Evolutionary conservation across 805 yeast species (phyloP).

Genomic region (Zygosaccharomyces pseudorouxii): DNA sequence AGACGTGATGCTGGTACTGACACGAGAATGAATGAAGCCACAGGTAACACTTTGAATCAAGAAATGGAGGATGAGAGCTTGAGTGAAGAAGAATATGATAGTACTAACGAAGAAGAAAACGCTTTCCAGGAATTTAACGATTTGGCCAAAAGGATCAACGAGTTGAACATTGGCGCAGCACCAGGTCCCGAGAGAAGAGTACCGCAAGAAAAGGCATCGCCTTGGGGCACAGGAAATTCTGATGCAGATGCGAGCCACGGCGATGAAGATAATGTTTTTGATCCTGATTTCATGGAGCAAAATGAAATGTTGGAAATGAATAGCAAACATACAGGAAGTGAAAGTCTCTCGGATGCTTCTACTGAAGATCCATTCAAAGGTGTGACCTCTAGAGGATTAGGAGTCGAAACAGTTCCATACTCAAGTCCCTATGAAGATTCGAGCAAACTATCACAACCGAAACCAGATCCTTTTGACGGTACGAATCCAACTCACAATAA

Average conservation of each 20-base stretch:
- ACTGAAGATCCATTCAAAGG: constrained; percentile 1
- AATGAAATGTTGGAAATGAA: constrained; percentile 29
- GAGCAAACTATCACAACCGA: constrained; percentile 2
- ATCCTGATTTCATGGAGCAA: constrained; percentile 32
- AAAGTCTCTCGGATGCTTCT: constrained; percentile 5
- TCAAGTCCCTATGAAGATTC: constrained; percentile 7
- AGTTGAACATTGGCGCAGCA: constrained; percentile 14
- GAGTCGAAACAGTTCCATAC: constrained; percentile 3
- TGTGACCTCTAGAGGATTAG: background rate
- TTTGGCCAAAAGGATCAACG: constrained; percentile 21
- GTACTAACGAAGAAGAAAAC: constrained; percentile 8
- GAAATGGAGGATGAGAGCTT: constrained; percentile 7
- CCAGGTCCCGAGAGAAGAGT: background rate
- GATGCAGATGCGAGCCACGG: constrained; percentile 2
- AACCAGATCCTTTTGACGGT: background rate
- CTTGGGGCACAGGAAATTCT: constrained; percentile 6
- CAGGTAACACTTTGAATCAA: constrained; percentile 2
- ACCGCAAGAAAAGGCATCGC: constrained; percentile 4
- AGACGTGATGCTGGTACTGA: constrained; percentile 23
- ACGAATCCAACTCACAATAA: background rate
- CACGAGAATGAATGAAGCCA: constrained; percentile 8
- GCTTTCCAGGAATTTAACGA: constrained; percentile 17
- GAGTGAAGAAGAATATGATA: background rate
- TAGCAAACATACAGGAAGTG: constrained; percentile 27
- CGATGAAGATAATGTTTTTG: constrained; percentile 27